Base-by-base conservation (phyloP, 2,329 filamentous ascomycete genomes). In the Nemania abortiva region DNA sequence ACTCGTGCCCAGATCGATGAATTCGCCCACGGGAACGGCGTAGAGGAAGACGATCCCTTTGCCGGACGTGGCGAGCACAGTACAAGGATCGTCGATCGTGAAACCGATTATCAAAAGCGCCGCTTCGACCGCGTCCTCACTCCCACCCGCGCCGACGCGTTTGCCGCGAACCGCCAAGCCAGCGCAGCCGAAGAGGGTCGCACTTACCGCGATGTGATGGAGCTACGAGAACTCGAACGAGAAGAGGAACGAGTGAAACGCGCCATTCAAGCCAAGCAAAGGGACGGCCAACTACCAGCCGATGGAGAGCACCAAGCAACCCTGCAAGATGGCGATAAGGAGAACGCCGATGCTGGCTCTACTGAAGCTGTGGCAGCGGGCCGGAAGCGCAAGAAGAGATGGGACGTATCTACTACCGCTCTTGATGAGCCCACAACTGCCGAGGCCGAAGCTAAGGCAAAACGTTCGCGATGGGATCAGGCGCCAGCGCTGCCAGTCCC, bases 91-190 rank as follows among this genome's bases (percentile, higher is more conserved):
- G 87, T 91, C 70, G 95, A 97, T 79, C 92, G 96, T 77, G 95
- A 98, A 84, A 97, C 94, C 72, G 95, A 98, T 78, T 99, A 99
- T 80, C 97, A 99, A 83, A 97, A 97, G 83, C 93, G 95, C 73
- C 90, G 95, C 68, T 97, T 97, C 81, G 91, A 97, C 79, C 94
- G 96, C 70, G 90, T 89, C 61, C 86, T 98, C 71, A 96, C 94
- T 24, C 94, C 95, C 4, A 94, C 93, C 9, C 90, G 94, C 77
- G 93, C 91, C 70, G 94, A 97, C 79, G 91, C 94, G 0, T 97
- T 97, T 77, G 92, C 92, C 29, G 89, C 91, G 72, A 92, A 95
- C 77, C 85, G 89, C 71, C 88, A 92, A 79, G 89, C 87, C 56
- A 90, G 89, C 67, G 88, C 87, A 27, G 84, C 87, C 31, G 88